Conservation (phyloP, 371 early-diverging fungal species). For the Mortierella sp. region DNA sequence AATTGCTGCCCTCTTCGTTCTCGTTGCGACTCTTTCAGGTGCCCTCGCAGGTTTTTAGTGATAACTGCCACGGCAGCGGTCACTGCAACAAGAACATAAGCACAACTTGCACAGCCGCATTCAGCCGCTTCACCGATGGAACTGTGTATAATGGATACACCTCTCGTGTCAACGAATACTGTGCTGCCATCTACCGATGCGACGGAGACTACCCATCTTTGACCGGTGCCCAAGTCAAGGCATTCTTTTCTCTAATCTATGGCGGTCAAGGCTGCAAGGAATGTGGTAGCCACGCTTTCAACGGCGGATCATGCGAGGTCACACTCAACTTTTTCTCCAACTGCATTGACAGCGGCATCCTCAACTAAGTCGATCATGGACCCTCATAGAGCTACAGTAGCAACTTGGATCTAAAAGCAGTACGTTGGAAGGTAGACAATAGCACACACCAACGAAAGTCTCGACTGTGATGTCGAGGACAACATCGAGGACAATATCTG, state of each 20-base stretch:
- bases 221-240: slow-evolving; percentile 31
- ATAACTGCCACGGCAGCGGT: slow-evolving; percentile 36
- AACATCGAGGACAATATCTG: no score
- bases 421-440: no score
- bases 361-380: slow-evolving; percentile 21
- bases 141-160: slow-evolving; percentile 30
- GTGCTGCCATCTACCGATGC: slow-evolving; percentile 40
- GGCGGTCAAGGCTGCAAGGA: slow-evolving; percentile 41
- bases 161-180: slow-evolving; percentile 27
- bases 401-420: no score
- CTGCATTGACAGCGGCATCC: slow-evolving; percentile 29
- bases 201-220: slow-evolving; percentile 20
- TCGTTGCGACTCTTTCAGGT: slow-evolving; percentile 13
- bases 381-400: no score
- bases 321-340: slow-evolving; percentile 35
- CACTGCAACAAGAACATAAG: slow-evolving; percentile 35
- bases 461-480: no score
- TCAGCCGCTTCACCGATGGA: slow-evolving; percentile 28
- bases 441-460: no score
- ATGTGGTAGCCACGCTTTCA: slow-evolving; percentile 46
- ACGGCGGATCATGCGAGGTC: slow-evolving; percentile 38
- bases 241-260: slow-evolving; percentile 25
- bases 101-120: slow-evolving; percentile 15
- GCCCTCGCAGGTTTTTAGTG: no score
- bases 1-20: slow-evolving; percentile 11